These are phyloP conservation scores for Eleusine coracana DNA, from an alignment of 176 grass and related monocot species.

Conservation along the genomic window DNA sequence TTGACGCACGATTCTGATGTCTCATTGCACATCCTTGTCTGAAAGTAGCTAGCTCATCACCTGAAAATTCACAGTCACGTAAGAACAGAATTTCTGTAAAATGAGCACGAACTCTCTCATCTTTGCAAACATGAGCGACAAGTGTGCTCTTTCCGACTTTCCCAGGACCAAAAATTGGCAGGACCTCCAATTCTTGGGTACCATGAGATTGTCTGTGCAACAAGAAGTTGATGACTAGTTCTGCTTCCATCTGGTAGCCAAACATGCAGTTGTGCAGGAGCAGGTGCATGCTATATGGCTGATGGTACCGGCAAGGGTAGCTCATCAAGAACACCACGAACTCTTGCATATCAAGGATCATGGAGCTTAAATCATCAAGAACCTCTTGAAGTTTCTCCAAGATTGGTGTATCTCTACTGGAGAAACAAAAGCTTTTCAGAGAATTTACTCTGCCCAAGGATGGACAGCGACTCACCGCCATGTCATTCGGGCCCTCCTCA, in stretches of 20 bases:
- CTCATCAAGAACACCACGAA: background rate
- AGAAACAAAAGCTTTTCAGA: background rate
- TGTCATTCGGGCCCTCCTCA: background rate
- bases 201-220: too few relatives aligned
- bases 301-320: background rate
- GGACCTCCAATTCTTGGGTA: too few relatives aligned
- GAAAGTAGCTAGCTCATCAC: too few relatives aligned
- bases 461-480: background rate
- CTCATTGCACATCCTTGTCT: too few relatives aligned
- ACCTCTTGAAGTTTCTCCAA: background rate
- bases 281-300: conserved; percentile 24
- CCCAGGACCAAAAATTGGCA: too few relatives aligned
- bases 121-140: too few relatives aligned
- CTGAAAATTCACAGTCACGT: too few relatives aligned
- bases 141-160: too few relatives aligned
- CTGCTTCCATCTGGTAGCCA: background rate
- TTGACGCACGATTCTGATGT: too few relatives aligned
- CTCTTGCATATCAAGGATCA: background rate
- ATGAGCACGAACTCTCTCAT: too few relatives aligned
- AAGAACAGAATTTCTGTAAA: too few relatives aligned
- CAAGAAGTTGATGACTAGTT: too few relatives aligned
- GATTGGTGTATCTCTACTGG: background rate
- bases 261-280: background rate
- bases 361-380: background rate
- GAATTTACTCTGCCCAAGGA: background rate